Evolutionary conservation across 78 protist species (phyloP).

Genomic region (Dictyostelium purpureum): DNA sequence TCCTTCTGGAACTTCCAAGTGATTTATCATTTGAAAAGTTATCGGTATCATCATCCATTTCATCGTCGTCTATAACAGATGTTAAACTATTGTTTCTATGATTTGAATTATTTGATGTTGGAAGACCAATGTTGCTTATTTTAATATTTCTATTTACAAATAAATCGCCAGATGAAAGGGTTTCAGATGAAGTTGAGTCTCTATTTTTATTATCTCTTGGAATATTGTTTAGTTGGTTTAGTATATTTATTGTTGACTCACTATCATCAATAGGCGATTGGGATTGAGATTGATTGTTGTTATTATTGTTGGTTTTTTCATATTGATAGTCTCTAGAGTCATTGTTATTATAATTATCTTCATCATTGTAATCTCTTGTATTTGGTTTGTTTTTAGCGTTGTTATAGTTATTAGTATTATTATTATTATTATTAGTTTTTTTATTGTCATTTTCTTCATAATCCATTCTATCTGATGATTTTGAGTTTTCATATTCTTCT

Average conservation of each 20-base stretch:
- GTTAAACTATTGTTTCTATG: not conserved
- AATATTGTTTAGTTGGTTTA: not conserved
- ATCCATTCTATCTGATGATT: not conserved
- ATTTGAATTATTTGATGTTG: not conserved
- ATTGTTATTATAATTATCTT: not conserved
- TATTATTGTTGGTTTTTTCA: not conserved
- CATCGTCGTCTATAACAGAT: not conserved
- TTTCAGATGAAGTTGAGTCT: not conserved
- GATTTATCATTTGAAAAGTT: not conserved
- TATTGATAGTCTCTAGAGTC: not conserved
- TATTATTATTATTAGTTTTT: not conserved
- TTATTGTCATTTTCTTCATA: not conserved
- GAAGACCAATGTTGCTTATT: not conserved
- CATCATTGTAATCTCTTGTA: not conserved
- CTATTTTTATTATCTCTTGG: not conserved
- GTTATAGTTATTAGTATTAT: not conserved
- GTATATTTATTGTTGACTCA: not conserved
- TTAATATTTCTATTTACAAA: constrained; percentile 14
- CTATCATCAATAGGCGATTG: not conserved
- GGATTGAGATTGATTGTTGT: not conserved
- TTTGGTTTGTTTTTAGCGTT: not conserved
- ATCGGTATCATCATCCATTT: not conserved
- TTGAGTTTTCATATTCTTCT: too few species aligned
- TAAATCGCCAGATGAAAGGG: not conserved
- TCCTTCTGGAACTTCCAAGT: too few species aligned